Conservation (phyloP, 257 asterid species). For the Solanum clarkiae region DNA sequence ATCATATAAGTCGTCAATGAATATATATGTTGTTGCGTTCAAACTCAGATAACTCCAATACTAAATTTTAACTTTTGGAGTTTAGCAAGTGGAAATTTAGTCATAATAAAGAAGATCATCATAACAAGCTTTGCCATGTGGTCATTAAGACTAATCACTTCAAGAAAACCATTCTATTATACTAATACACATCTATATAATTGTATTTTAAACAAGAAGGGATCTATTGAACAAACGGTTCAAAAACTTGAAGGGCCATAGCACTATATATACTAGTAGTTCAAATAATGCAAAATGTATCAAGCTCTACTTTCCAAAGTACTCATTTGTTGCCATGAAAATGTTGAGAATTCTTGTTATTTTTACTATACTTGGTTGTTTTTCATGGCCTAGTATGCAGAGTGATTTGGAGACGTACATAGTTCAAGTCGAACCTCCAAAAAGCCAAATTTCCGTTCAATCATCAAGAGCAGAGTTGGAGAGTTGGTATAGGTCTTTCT, state of each 20-base stretch:
- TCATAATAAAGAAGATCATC: neutral
- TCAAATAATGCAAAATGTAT: neutral
- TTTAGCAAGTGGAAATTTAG: neutral
- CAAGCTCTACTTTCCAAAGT: neutral
- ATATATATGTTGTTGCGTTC: neutral
- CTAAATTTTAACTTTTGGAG: neutral
- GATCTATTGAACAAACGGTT: neutral
- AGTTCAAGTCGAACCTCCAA: slow-evolving; percentile 25
- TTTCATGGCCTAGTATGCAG: neutral
- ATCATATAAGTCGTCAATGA: neutral
- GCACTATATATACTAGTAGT: neutral
- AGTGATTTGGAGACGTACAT: slow-evolving; percentile 17
- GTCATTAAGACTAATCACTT: neutral
- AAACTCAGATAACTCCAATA: neutral
- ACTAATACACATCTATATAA: neutral
- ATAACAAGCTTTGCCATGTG: neutral
- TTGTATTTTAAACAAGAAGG: neutral
- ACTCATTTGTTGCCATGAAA: neutral
- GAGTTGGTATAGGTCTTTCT: slow-evolving; percentile 22
- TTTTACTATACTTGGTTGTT: neutral
- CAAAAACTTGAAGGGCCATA: neutral
- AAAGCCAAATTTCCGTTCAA: neutral
- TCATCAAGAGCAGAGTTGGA: neutral
- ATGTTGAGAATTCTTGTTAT: neutral
- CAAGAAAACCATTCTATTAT: neutral